These are phyloP conservation scores for Salix arbutifolia DNA, from an alignment of 345 rosid genomes.

Conservation along the genomic window DNA sequence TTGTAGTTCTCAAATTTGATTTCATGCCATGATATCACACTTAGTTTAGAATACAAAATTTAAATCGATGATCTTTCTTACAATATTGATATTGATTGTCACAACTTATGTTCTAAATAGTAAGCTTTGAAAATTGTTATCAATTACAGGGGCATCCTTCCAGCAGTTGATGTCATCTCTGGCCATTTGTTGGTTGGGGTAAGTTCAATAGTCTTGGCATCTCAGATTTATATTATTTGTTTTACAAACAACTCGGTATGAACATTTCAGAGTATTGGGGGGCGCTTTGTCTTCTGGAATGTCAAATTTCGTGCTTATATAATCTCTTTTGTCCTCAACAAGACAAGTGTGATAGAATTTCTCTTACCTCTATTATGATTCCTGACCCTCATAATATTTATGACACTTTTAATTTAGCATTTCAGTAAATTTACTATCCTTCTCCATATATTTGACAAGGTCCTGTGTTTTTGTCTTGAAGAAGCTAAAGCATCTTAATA, in stretches of 20 bases:
- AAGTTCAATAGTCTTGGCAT: slow-evolving; percentile 23
- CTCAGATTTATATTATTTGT: background rate
- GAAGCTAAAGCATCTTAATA: background rate
- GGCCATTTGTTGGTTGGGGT: slow-evolving; percentile 76
- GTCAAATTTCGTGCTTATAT: background rate
- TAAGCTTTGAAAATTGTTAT: slow-evolving; percentile 1
- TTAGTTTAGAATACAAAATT: background rate
- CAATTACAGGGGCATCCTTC: slow-evolving; percentile 78
- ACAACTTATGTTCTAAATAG: background rate
- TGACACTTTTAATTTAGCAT: background rate
- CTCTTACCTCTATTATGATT: background rate
- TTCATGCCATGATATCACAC: background rate
- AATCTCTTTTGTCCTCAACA: background rate
- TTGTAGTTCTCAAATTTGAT: background rate
- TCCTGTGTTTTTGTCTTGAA: background rate
- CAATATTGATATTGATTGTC: background rate
- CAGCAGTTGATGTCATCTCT: slow-evolving; percentile 84
- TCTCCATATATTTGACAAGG: background rate
- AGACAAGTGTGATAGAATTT: background rate
- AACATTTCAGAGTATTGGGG: background rate
- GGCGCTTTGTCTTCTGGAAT: background rate
- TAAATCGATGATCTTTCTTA: background rate
- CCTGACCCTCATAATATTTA: background rate
- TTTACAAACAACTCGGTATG: background rate
- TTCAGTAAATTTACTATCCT: background rate